Evolutionary conservation across 148 eudicot species (phyloP), one percentile per base, ranked within the genome.

Genomic region (Dysphania ambrosioides): DNA sequence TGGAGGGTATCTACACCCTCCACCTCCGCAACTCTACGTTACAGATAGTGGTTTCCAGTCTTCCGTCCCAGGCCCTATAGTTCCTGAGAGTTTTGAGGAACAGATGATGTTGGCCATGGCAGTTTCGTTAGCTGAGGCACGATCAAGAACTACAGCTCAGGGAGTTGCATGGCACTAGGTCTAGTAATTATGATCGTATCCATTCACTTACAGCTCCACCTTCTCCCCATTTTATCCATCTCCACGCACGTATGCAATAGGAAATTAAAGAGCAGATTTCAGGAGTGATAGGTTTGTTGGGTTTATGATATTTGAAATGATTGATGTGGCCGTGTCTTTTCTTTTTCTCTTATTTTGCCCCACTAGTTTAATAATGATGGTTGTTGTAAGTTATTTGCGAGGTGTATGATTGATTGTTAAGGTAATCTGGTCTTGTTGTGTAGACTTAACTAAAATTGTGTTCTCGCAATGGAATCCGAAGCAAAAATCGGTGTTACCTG

Each of bases 51-150:
- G 77, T 38, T 77, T 78, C 71, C 82, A 82, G 77, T 47, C 80
- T 23, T 44, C 71, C 34, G 63, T 49, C 19, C 59, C 84, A 2
- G 84, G 80, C 55, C 68, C 83, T 0, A 81, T 90, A 65, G 87
- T 92, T 68, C 97, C 95, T 0, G 96, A 92, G 77, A 90, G 81
- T 75, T 92, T 88, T 59, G 97, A 92, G 85, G 97, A 94, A 87
- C 99, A 95, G 83, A 89, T 95, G 99, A 92, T 95, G 99, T 77
- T 95, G 80, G 99, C 99, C 31, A 95, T 95, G 99, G 97, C 99
- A 15, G 92, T 90, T 76, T 95, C 99, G 2, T 72, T 95, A 36
- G 96, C 99, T 6, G 99, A 95, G 76, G 93, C 96, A 44, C 90
- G 85, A 53, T 79, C 92, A 9, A 81, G 91, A 85, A 83, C 84